phyloP scores from a whole-genome alignment of 2,329 filamentous ascomycete genomes.

The Botryosphaeria dothidea region DNA sequence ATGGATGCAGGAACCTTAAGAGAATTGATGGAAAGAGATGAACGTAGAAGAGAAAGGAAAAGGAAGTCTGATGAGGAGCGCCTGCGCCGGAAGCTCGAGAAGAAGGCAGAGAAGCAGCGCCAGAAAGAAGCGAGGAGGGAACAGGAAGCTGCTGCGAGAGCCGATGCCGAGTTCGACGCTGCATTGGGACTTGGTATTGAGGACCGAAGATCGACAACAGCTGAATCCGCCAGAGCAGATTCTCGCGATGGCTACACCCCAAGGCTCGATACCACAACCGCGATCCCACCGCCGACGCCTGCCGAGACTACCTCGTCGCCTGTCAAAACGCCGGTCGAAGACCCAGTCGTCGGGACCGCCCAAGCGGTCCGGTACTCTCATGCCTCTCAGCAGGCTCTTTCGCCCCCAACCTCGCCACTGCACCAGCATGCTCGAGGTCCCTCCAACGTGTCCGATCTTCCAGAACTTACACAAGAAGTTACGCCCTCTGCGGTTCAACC shows the following conservation, averaged over 20 bases:
- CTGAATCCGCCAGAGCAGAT: not conserved
- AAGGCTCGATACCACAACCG: not conserved
- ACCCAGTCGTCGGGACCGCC: slow-evolving; percentile 51
- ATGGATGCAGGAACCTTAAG: slow-evolving; percentile 81
- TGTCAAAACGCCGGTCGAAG: slow-evolving; percentile 43
- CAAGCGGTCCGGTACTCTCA: slow-evolving; percentile 48
- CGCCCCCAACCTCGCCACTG: slow-evolving; percentile 31
- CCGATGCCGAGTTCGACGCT: slow-evolving; percentile 20
- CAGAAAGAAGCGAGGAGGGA: slow-evolving; percentile 58
- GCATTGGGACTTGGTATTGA: slow-evolving; percentile 57
- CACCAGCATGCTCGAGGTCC: slow-evolving; percentile 49
- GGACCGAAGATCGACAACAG: slow-evolving; percentile 40
- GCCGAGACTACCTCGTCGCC: slow-evolving; percentile 22
- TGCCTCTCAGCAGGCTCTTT: slow-evolving; percentile 3
- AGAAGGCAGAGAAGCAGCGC: slow-evolving; percentile 63
- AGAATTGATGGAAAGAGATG: slow-evolving; percentile 87
- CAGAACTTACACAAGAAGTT: slow-evolving; percentile 47
- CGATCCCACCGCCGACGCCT: not conserved
- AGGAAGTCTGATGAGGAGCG: slow-evolving; percentile 67
- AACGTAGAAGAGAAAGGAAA: slow-evolving; percentile 75
- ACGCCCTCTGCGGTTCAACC: slow-evolving; percentile 33
- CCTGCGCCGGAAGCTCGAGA: slow-evolving; percentile 64
- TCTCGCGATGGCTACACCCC: not conserved
- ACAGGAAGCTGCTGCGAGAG: slow-evolving; percentile 55
- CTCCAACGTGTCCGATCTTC: slow-evolving; percentile 56